Conservation (phyloP, 2,329 filamentous ascomycete species). For the Cladosporium velox region DNA sequence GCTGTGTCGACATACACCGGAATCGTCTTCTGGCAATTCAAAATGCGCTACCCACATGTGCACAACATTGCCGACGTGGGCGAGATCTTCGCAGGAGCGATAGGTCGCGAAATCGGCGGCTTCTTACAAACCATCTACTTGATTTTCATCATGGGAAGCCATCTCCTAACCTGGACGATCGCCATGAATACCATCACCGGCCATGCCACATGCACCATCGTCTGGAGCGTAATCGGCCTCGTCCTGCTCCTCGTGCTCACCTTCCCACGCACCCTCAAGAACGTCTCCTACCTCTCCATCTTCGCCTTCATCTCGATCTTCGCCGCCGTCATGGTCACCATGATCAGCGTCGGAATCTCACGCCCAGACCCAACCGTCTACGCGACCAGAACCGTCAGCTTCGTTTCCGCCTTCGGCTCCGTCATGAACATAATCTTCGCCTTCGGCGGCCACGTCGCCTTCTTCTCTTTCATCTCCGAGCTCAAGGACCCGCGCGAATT, state of each 20-base stretch:
- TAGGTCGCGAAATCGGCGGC: constrained; percentile 66
- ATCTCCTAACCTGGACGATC: constrained; percentile 70
- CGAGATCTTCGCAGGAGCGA: constrained; percentile 59
- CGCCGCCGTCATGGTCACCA: constrained; percentile 64
- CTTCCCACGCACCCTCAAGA: constrained; percentile 63
- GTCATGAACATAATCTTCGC: constrained; percentile 72
- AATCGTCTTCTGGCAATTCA: constrained; percentile 62
- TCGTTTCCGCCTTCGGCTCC: constrained; percentile 60
- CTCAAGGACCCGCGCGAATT: constrained; percentile 63
- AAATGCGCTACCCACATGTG: constrained; percentile 53
- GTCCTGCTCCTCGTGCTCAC: constrained; percentile 60
- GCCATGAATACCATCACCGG: constrained; percentile 67
- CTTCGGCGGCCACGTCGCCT: constrained; percentile 64
- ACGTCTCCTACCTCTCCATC: constrained; percentile 64
- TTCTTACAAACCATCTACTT: constrained; percentile 65
- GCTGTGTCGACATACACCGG: constrained; percentile 62
- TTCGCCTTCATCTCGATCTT: constrained; percentile 56
- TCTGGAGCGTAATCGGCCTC: constrained; percentile 63
- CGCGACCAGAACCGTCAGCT: constrained; percentile 35
- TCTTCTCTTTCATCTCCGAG: constrained; percentile 67
- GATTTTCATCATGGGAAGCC: constrained; percentile 68
- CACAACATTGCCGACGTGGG: constrained; percentile 69
- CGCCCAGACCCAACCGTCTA: constrained; percentile 44
- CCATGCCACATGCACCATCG: constrained; percentile 64
- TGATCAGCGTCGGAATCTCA: constrained; percentile 63